Base-by-base conservation (phyloP, 805 yeast genomes). In the Ogataea populi-albae region DNA sequence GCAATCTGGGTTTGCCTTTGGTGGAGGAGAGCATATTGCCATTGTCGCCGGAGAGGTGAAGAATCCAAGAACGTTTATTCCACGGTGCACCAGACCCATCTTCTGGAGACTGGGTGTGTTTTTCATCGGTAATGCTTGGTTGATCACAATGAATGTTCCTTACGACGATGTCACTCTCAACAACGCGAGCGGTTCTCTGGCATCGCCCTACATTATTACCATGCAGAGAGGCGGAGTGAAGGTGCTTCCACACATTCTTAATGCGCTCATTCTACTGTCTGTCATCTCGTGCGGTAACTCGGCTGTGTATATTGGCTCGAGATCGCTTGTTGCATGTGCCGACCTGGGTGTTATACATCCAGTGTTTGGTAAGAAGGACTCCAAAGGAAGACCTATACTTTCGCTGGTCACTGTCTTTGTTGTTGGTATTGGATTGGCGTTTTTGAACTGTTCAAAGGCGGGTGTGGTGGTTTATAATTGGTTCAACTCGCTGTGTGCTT, bases 161-260 rank as follows among this genome's bases (percentile, higher is more conserved):
- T 75, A 60, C 50, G 65, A 62, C 35, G 77, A 77, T 49, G 62
- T 64, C 53, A 69, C 46, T 55, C 66, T 17, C 50, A 64, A 24
- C 55, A 66, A 50, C 58, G 66, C 71, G 30, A 61, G 63, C 52
- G 79, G 79, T 18, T 49, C 74, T 30, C 59, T 73, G 18, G 78
- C 82, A 1, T 81, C 87, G n/a, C 86, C 87, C 20, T 80, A 74
- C 47, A 84, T 80, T 37, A 69, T 81, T 54, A 83, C 86, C 22
- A 65, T 78, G 35, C 57, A 68, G 20, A 62, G 62, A 41, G 73
- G 68, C 5, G 73, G 71, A 34, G 69, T 61, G 59, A 67, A 64
- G 37, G 77, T 73, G 18, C 65, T 79, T 28, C 86, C 86, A 18
- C 74, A 77, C 37, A 68, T 81, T 41, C 71, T 81, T 55, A 76